A percentile compares a stretch with the other conserved stretches of the same genome.
Evolutionary conservation across 176 grass and related monocot genomes (phyloP).

Genomic region (Saccharum spontaneum): DNA sequence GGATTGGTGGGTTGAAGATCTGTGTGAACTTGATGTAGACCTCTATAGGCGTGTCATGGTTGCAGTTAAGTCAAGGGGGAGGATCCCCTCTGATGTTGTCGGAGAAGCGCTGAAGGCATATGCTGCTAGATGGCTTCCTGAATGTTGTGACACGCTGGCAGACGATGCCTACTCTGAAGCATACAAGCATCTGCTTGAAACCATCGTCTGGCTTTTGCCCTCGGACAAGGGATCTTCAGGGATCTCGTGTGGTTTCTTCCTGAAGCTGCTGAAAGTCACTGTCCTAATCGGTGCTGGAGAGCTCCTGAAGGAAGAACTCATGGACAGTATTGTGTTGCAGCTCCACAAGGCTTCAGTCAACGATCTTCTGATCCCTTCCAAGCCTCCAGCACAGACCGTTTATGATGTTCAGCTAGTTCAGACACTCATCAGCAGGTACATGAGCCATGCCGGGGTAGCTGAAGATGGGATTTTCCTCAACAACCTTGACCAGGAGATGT

Average conservation of each 20-base stretch:
- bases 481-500: slow-evolving; percentile 40
- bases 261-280: slow-evolving; percentile 64
- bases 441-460: slow-evolving; percentile 24
- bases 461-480: slow-evolving; percentile 40
- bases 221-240: slow-evolving; percentile 56
- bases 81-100: slow-evolving; percentile 59
- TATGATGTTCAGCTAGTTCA: slow-evolving; percentile 57
- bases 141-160: slow-evolving; percentile 43
- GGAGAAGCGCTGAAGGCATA: slow-evolving; percentile 74
- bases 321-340: slow-evolving; percentile 62
- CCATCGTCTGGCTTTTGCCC: slow-evolving; percentile 68
- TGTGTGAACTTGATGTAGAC: slow-evolving; percentile 79
- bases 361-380: slow-evolving; percentile 79
- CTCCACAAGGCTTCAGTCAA: slow-evolving; percentile 62
- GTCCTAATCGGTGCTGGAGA: slow-evolving; percentile 62
- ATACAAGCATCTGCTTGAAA: slow-evolving; percentile 64
- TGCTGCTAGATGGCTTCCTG: slow-evolving; percentile 67
- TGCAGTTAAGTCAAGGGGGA: slow-evolving; percentile 70
- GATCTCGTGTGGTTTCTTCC: slow-evolving; percentile 70
- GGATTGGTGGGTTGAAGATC: slow-evolving; percentile 95
- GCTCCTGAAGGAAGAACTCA: slow-evolving; percentile 64
- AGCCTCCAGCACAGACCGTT: slow-evolving; percentile 39
- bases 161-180: slow-evolving; percentile 41
- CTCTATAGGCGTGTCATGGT: slow-evolving; percentile 82
- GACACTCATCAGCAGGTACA: slow-evolving; percentile 51